Conservation (phyloP, 805 yeast genomes). For the Tetrapisispora pingtungensis region DNA sequence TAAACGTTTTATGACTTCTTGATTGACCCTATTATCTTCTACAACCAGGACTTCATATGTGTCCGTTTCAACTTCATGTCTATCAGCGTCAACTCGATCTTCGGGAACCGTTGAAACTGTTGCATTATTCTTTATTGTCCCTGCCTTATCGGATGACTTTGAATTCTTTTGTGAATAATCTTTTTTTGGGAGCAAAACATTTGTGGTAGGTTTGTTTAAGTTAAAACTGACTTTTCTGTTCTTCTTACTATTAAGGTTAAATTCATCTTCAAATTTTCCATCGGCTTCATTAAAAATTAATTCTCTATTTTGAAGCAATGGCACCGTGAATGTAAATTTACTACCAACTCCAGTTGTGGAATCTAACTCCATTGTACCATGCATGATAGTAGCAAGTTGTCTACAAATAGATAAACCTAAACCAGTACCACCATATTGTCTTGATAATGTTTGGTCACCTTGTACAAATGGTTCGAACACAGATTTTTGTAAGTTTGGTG, state of each 20-base stretch:
- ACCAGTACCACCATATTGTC: slow-evolving; percentile 95
- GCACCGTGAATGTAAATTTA: slow-evolving; percentile 70
- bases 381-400: slow-evolving; percentile 85
- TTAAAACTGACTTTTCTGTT: slow-evolving; percentile 37
- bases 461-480: slow-evolving; percentile 96
- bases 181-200: slow-evolving; percentile 19
- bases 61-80: slow-evolving; percentile 15
- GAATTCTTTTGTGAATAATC: background rate
- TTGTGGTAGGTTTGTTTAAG: slow-evolving; percentile 7
- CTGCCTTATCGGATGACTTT: background rate
- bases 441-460: slow-evolving; percentile 87
- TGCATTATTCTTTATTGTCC: background rate
- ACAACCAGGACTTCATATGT: slow-evolving; percentile 48
- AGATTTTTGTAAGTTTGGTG: slow-evolving; percentile 63
- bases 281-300: slow-evolving; percentile 17
- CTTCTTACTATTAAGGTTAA: slow-evolving; percentile 43
- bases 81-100: slow-evolving; percentile 13
- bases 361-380: slow-evolving; percentile 67
- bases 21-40: slow-evolving; percentile 89
- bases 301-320: slow-evolving; percentile 46
- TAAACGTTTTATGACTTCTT: slow-evolving; percentile 88
- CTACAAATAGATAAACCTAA: slow-evolving; percentile 82
- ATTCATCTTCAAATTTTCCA: slow-evolving; percentile 53
- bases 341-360: slow-evolving; percentile 78
- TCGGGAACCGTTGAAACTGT: slow-evolving; percentile 22